These are phyloP conservation scores for Camellia japonica DNA, from an alignment of 148 eudicot genomes.

Conservation along the genomic window DNA sequence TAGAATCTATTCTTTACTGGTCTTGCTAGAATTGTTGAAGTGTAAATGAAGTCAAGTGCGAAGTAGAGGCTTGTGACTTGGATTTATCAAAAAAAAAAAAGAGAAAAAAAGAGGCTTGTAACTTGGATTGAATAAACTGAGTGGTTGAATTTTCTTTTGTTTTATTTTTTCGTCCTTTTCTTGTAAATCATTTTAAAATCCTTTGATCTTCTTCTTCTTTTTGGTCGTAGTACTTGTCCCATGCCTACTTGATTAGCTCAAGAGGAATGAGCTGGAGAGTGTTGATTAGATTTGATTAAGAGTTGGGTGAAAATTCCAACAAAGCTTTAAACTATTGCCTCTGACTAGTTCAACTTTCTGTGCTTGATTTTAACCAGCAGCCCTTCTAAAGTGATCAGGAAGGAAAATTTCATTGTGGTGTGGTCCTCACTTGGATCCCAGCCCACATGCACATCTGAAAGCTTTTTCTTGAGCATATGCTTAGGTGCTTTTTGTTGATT, in stretches of 20 bases:
- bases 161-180: neutral
- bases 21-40: neutral
- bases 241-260: neutral
- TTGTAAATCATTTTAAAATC: neutral
- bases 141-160: too few relatives aligned
- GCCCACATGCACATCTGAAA: neutral
- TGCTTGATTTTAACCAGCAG: neutral
- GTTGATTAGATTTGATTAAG: neutral
- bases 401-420: neutral
- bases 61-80: too few relatives aligned
- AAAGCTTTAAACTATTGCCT: neutral
- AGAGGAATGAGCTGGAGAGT: neutral
- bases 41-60: too few relatives aligned
- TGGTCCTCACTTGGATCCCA: neutral
- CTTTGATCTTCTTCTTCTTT: neutral
- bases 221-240: neutral
- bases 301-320: neutral
- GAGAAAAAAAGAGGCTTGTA: too few relatives aligned
- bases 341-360: neutral
- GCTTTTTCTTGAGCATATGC: constrained; percentile 5
- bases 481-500: neutral
- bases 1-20: neutral
- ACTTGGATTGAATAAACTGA: too few relatives aligned
- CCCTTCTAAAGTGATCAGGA: neutral
- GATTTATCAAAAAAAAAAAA: too few relatives aligned